Base-by-base conservation (phyloP, 2,329 filamentous ascomycete species). In the Alternaria viburni region DNA sequence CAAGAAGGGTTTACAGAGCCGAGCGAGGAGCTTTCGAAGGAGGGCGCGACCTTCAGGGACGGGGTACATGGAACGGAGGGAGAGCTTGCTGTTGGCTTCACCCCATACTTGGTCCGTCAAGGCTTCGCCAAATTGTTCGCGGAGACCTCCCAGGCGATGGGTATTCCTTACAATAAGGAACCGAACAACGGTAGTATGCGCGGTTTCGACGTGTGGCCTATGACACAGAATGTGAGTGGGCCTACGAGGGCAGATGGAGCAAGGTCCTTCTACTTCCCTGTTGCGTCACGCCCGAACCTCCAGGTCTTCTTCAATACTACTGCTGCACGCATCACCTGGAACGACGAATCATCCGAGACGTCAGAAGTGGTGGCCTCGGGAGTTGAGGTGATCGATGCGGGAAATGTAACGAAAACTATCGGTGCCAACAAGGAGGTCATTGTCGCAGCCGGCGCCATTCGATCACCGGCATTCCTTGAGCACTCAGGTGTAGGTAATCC, bases 231-330 rank as follows among this genome's bases (percentile, higher is more conserved):
- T 61, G 62, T 72, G 1, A 70, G 72, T 2, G 71, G 73, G 15
- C 74, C 80, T 63, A 73, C 82, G 11, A 79, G 83, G 11, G 79
- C 81, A 59, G 83, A 86, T 72, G 82, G 84, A 36, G 83, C 82
- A 5, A 74, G 82, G 15, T 81, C 83, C 5, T 86, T 83, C 65
- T 85, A 84, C 66, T 83, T 77, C 57, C 82, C 83, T 2, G 69
- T 82, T 59, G 73, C 65, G 17, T 55, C 66, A 46, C 74, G 83
- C 47, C 51, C 72, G 3, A 86, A 86, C 64, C 71, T 85, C 1
- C 68, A 82, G 4, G 69, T 85, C 1, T 78, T 84, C 28, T 65
- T 81, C 17, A 82, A 83, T 62, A 81, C 83, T 0, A 74, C 75
- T 2, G 83, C 79, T 1, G 80, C 80, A 45, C 75, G 74, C 26